A percentile compares a stretch with the other conserved stretches of the same genome.
Evolutionary conservation across 169 alveolate species (phyloP).

Genomic region (Plasmodium fragile): DNA sequence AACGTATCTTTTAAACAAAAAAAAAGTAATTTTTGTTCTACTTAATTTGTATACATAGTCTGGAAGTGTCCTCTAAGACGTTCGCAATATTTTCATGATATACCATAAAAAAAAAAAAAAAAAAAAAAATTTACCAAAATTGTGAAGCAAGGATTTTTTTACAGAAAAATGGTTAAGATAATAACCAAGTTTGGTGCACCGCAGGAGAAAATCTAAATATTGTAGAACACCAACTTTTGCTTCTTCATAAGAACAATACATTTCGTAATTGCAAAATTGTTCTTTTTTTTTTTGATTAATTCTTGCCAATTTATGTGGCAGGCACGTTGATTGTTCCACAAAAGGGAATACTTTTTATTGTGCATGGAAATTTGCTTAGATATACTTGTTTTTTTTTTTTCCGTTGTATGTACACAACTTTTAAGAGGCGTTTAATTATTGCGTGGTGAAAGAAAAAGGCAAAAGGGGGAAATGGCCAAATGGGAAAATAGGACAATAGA

Average conservation of each 20-base stretch:
- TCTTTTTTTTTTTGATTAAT: not conserved
- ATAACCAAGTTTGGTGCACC: not conserved
- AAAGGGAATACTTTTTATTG: not conserved
- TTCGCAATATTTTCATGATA: not conserved
- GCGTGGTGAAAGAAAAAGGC: not conserved
- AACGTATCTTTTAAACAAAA: not conserved
- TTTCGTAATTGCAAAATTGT: not conserved
- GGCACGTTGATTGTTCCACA: not conserved
- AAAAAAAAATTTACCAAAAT: not conserved
- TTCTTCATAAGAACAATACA: not conserved
- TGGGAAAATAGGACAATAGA: not conserved
- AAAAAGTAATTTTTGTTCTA: not conserved
- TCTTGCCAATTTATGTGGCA: not conserved
- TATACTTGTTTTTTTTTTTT: not conserved
- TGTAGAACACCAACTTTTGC: not conserved
- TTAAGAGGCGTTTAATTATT: not conserved
- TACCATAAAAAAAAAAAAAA: not conserved
- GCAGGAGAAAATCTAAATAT: not conserved
- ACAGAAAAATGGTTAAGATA: not conserved
- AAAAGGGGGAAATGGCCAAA: not conserved
- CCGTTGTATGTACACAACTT: conserved; percentile 45
- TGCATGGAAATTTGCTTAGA: not conserved
- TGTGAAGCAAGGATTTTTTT: not conserved
- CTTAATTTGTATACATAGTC: not conserved
- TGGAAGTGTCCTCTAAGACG: not conserved